A percentile compares a stretch with the other conserved stretches of the same genome.
phyloP scores from a whole-genome alignment of 2,329 filamentous ascomycete species.

The Fusarium mangiferae region DNA sequence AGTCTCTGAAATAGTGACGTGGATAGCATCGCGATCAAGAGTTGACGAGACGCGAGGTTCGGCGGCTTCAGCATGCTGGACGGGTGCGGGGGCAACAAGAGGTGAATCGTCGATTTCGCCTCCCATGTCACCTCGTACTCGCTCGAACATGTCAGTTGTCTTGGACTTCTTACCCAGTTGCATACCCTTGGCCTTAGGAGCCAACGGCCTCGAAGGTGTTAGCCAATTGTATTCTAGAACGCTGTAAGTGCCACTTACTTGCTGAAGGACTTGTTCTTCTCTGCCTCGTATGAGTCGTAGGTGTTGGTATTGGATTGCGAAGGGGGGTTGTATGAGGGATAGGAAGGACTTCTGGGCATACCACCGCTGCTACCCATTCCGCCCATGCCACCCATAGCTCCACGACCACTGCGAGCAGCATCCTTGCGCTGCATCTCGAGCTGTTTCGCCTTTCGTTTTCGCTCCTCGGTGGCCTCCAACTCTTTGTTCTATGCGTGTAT shows the following conservation, averaged over 20 bases:
- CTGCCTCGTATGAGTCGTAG: constrained; percentile 94
- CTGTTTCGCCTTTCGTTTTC: constrained; percentile 98
- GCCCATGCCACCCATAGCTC: constrained; percentile 48
- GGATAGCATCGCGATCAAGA: constrained; percentile 83
- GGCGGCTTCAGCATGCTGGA: constrained; percentile 61
- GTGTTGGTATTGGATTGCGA: constrained; percentile 79
- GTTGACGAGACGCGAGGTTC: constrained; percentile 71
- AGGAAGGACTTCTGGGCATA: constrained; percentile 79
- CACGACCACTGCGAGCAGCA: constrained; percentile 76
- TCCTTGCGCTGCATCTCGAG: constrained; percentile 99
- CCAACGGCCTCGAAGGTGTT: constrained; percentile 59
- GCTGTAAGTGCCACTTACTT: constrained; percentile 65
- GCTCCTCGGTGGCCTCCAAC: constrained; percentile 95
- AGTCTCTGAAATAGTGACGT: constrained; percentile 88
- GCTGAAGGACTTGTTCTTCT: constrained; percentile 91
- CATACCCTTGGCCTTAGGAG: constrained; percentile 96
- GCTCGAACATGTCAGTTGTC: constrained; percentile 96
- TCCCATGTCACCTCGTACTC: constrained; percentile 91
- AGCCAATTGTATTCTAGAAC: constrained; percentile 1
- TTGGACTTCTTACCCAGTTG: constrained; percentile 99
- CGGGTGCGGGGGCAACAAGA: constrained; percentile 69
- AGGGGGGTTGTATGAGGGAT: constrained; percentile 89
- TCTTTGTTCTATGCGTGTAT: constrained; percentile 83
- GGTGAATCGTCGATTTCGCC: constrained; percentile 82
- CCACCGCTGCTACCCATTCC: constrained; percentile 49